Conservation (phyloP, 495 filamentous ascomycete species). For the Penicillium canescens region DNA sequence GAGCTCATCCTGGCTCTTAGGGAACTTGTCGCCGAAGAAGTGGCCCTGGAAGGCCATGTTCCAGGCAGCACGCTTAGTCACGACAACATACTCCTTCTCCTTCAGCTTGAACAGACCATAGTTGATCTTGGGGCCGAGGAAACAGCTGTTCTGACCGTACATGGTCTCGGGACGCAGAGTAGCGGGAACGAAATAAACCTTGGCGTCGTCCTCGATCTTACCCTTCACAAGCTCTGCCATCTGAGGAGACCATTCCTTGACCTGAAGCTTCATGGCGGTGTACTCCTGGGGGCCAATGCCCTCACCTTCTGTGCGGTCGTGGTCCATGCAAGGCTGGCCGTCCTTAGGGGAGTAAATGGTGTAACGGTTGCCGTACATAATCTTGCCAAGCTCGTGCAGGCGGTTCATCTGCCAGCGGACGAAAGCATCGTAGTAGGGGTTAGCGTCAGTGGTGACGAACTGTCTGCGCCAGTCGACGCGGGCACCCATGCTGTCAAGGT, state of each 20-base stretch:
- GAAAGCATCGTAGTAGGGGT: slow-evolving; percentile 96
- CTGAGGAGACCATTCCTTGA: slow-evolving; percentile 81
- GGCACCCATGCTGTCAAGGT: slow-evolving; percentile 81
- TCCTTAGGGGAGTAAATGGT: slow-evolving; percentile 97
- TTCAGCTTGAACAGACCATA: slow-evolving; percentile 87
- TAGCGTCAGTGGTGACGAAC: slow-evolving; percentile 94
- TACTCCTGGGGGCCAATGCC: slow-evolving; percentile 91
- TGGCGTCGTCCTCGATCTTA: slow-evolving; percentile 77
- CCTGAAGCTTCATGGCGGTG: slow-evolving; percentile 84
- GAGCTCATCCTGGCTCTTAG: slow-evolving; percentile 57
- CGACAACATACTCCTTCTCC: slow-evolving; percentile 81
- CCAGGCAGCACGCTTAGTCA: slow-evolving; percentile 81
- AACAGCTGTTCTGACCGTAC: slow-evolving; percentile 97
- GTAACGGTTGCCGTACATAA: slow-evolving; percentile 91
- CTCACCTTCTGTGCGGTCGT: slow-evolving; percentile 90
- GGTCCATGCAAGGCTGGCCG: slow-evolving; percentile 96
- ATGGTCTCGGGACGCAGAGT: slow-evolving; percentile 96
- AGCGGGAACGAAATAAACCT: slow-evolving; percentile 87
- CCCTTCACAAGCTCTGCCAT: slow-evolving; percentile 66
- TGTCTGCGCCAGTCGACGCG: slow-evolving; percentile 90
- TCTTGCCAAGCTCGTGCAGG: slow-evolving; percentile 85
- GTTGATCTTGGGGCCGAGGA: slow-evolving; percentile 86
- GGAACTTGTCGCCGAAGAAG: slow-evolving; percentile 74
- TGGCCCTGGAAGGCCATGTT: slow-evolving; percentile 96
- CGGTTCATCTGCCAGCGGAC: slow-evolving; percentile 98